A percentile compares a stretch with the other conserved stretches of the same genome.
phyloP scores from a whole-genome alignment of 2,329 filamentous ascomycete genomes.

The Fusarium sp. region DNA sequence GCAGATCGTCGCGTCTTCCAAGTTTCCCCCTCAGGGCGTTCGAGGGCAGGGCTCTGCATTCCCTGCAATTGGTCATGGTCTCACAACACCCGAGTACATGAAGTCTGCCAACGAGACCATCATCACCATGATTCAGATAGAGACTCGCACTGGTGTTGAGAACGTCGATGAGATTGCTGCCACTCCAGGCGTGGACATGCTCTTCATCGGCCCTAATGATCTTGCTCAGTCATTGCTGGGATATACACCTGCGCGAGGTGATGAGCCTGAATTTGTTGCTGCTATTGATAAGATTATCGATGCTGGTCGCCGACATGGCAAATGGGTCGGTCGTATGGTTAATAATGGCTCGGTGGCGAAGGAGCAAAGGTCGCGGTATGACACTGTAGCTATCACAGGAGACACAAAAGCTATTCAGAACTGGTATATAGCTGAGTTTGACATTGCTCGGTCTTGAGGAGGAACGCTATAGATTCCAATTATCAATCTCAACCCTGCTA shows the following conservation, averaged over 20 bases:
- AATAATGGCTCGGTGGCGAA: constrained; percentile 55
- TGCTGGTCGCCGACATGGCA: constrained; percentile 58
- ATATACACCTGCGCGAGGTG: constrained; percentile 55
- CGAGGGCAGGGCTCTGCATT: constrained; percentile 57
- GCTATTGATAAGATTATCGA: constrained; percentile 57
- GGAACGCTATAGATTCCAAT: rapidly evolving
- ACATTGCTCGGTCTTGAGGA: constrained; percentile 45
- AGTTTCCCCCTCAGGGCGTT: constrained; percentile 55
- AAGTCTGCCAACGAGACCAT: constrained; percentile 54
- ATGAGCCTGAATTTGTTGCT: constrained; percentile 57
- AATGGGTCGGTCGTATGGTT: constrained; percentile 59
- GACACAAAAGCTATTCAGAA: constrained; percentile 60
- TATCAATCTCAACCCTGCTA: rapidly evolving
- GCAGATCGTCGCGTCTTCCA: constrained; percentile 52
- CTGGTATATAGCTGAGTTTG: constrained; percentile 56
- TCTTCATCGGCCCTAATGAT: constrained; percentile 58
- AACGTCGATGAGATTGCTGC: constrained; percentile 52
- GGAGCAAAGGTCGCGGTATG: constrained; percentile 49
- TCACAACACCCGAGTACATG: constrained; percentile 53
- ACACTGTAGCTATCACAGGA: constrained; percentile 54
- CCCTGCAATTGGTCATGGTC: constrained; percentile 49
- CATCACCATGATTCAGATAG: constrained; percentile 56
- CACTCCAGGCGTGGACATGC: constrained; percentile 52
- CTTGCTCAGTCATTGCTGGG: constrained; percentile 51
- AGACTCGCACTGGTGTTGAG: constrained; percentile 54